Percentiles rank a stretch among this genome's conserved stretches.
Conservation (phyloP, 768 basidiomycete genomes). For the Russula ochroleuca region DNA sequence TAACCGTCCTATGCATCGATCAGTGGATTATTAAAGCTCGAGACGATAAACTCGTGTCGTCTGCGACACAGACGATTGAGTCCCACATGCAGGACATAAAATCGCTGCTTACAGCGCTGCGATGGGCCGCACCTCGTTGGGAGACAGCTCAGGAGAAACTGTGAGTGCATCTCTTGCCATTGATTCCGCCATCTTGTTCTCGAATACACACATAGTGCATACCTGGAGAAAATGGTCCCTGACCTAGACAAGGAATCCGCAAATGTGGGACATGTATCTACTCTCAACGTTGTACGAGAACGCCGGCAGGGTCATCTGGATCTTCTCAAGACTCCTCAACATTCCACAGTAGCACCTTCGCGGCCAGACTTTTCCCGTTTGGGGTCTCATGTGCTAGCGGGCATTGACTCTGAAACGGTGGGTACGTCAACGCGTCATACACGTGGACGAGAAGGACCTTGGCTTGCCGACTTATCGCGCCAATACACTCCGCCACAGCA, state of each 20-base stretch:
- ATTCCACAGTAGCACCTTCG: background rate
- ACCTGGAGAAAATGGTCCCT: slow-evolving; percentile 22
- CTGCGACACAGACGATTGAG: slow-evolving; percentile 7
- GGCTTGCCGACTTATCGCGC: slow-evolving; percentile 3
- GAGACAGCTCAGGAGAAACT: slow-evolving; percentile 22
- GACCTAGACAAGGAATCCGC: slow-evolving; percentile 10
- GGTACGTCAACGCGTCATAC: slow-evolving; percentile 6
- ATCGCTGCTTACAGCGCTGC: slow-evolving; percentile 17
- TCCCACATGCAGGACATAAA: slow-evolving; percentile 22
- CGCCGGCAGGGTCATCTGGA: background rate
- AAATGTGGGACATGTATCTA: background rate
- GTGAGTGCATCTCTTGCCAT: background rate
- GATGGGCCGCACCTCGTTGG: slow-evolving; percentile 26
- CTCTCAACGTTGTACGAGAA: background rate
- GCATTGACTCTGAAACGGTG: background rate
- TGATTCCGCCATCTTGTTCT: background rate
- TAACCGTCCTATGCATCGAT: slow-evolving; percentile 24
- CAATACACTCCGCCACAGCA: slow-evolving; percentile 8
- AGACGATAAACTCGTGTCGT: slow-evolving; percentile 2
- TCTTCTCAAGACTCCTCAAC: slow-evolving; percentile 3
- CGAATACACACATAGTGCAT: slow-evolving; percentile 9
- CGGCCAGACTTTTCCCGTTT: background rate
- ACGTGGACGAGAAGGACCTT: background rate
- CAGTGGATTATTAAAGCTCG: slow-evolving; percentile 24
- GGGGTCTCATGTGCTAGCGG: background rate